Evolutionary conservation across 805 yeast species (phyloP), one percentile per base, ranked within the genome.

Genomic region (Maudiozyma turicensis): DNA sequence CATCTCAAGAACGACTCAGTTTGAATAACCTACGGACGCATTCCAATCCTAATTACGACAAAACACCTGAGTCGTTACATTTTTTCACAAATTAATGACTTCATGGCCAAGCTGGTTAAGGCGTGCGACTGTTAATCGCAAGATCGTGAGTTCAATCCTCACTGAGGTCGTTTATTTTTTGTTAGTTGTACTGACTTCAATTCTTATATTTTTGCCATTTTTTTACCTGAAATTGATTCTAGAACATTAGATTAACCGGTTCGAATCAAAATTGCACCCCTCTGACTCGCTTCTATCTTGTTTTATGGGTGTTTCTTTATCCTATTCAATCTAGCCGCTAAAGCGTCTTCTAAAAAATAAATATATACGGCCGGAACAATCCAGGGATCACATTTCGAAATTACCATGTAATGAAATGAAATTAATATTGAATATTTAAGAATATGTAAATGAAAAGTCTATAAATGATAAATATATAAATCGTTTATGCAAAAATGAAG

Each of bases 101-200:
- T 66, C 75, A 70, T 73, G 77, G 77, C 78, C 78, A 74, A 74
- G 78, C 68, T 74, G 77, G 77, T 69, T 73, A 73, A 74, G 78
- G 78, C 78, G 76, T 73, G 77, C 78, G 78, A 74, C 78, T 74
- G 78, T 74, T 74, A 75, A 75, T 75, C 79, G 78, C 78, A 75
- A 75, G 79, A 75, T 72, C 79, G 78, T 64, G 77, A 74, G 78
- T 74, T 74, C 78, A 68, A 74, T 66, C 78, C 78, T 74, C 77
- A 64, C 78, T 72, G 75, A 63, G 78, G 77, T 74, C 78, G 78
- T 29, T 37, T 26, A 8, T 35, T 45, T 45, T 41, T 20, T 8
- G 26, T 4, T 20, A 20, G 26, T 20, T 20, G 26, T 20, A 20
- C 26, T 4, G 26, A 20, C 26, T 20, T 20, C 26, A 20, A 20